Conservation (phyloP, 495 filamentous ascomycete genomes). For the Letharia columbiana region DNA sequence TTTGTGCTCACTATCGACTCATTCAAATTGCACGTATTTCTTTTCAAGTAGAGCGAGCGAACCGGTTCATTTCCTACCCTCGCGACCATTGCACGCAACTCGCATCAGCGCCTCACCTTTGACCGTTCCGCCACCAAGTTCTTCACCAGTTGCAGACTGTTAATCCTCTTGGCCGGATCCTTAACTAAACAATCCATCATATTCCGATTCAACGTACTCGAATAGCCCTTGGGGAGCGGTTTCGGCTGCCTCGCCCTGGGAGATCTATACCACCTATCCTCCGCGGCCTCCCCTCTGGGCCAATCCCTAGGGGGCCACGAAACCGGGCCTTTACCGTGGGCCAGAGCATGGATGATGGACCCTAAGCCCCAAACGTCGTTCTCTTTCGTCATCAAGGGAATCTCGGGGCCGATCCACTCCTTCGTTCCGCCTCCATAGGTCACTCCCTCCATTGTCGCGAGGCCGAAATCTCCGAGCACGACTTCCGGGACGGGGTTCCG, state of each 20-base stretch:
- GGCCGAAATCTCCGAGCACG: conserved; percentile 31
- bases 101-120: not conserved
- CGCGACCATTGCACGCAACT: not conserved
- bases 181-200: conserved; percentile 8
- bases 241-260: not conserved
- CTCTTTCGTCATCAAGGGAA: not conserved
- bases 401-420: conserved; percentile 1
- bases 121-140: not conserved
- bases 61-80: no score
- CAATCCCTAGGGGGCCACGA: not conserved
- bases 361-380: conserved; percentile 16
- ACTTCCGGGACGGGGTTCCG: conserved; percentile 23
- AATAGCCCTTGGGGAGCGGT: not conserved
- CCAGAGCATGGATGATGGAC: conserved; percentile 3
- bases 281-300: not conserved
- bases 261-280: not conserved
- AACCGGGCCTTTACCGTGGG: not conserved
- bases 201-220: not conserved
- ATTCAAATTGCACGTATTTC: no score
- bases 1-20: no score
- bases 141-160: not conserved
- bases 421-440: not conserved
- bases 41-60: no score
- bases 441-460: conserved; percentile 14
- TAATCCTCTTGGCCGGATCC: not conserved